Evolutionary conservation across 2,329 filamentous ascomycete genomes (phyloP), one percentile per base, ranked within the genome.

Genomic region (Trichophyton mentagrophytes): DNA sequence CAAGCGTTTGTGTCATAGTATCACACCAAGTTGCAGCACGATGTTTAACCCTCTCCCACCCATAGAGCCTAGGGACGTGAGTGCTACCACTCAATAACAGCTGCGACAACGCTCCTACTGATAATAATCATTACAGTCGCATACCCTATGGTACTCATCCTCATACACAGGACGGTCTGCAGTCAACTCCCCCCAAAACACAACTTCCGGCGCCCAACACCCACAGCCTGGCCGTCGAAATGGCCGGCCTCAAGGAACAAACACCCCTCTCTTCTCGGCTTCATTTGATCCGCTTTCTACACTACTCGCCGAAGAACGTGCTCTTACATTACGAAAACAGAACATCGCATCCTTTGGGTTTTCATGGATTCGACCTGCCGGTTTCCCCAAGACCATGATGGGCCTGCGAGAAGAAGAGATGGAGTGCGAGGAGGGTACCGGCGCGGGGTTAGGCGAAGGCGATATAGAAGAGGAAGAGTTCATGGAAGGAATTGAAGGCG

Each of bases 261-360:
- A 64, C 66, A 71, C 58, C 62, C 65, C 61, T 66, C 55, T 62
- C 70, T 72, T 66, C 65, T 66, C 69, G 61, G 67, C 71, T 22
- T 85, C 69, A 76, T 81, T 66, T 80, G 85, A 73, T 27, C 79
- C 82, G 1, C 83, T 96, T 2, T 82, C 86, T 8, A 80, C 85
- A 1, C 82, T 96, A 9, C 79, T 82, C 27, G 77, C 83, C 47
- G 92, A 96, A 70, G 93, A 97, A 75, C 81, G 85, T 63, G 82
- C 85, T 61, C 81, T 95, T 65, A 82, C 86, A 60, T 82, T 86
- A 7, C 89, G 92, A 55, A 90, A 91, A 69, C 76, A 83, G 56
- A 90, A 92, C 66, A 87, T 97, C 33, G 83, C 87, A 56, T 88
- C 90, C 68, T 96, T 95, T 70, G 93, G 93, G 63, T 88, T 86